Evolutionary conservation across 2,329 filamentous ascomycete species (phyloP).

Genomic region (Cladophialophora bantiana): DNA sequence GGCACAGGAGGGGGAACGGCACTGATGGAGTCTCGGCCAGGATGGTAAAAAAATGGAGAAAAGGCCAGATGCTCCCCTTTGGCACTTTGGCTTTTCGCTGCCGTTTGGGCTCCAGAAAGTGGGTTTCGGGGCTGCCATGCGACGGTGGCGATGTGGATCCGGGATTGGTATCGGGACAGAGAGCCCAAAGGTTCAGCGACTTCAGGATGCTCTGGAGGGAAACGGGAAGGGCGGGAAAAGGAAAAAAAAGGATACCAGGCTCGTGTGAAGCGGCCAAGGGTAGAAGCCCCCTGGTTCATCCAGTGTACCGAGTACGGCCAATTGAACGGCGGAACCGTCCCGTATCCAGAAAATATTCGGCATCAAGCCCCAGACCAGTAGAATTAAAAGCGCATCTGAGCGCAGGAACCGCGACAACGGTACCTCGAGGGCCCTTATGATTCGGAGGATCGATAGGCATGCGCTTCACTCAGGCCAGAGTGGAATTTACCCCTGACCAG

Average conservation of each 20-base stretch:
- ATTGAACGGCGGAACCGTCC: constrained; percentile 1
- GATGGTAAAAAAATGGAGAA: constrained; percentile 17
- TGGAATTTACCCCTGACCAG: constrained; percentile 33
- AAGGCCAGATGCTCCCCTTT: constrained; percentile 24
- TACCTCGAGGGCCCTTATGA: constrained; percentile 31
- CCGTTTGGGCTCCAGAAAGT: constrained; percentile 21
- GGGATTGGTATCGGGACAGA: constrained; percentile 23
- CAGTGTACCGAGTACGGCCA: constrained; percentile 6
- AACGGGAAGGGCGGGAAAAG: neutral
- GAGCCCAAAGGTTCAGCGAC: neutral
- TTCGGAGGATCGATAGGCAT: constrained; percentile 31
- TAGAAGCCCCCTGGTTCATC: neutral
- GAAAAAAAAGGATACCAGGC: constrained; percentile 8
- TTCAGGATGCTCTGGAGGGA: neutral
- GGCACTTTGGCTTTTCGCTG: constrained; percentile 14
- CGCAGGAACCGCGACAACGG: constrained; percentile 36
- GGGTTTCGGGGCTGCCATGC: constrained; percentile 37
- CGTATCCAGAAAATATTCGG: constrained; percentile 3
- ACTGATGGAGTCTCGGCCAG: constrained; percentile 12
- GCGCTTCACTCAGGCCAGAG: constrained; percentile 3
- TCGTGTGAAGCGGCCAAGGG: neutral
- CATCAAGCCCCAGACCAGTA: neutral
- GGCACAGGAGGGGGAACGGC: constrained; percentile 19
- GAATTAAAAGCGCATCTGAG: constrained; percentile 12
- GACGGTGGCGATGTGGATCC: constrained; percentile 34